Evolutionary conservation across 148 eudicot species (phyloP), one percentile per base, ranked within the genome.

Genomic region (Heliamphora exappendiculata): DNA sequence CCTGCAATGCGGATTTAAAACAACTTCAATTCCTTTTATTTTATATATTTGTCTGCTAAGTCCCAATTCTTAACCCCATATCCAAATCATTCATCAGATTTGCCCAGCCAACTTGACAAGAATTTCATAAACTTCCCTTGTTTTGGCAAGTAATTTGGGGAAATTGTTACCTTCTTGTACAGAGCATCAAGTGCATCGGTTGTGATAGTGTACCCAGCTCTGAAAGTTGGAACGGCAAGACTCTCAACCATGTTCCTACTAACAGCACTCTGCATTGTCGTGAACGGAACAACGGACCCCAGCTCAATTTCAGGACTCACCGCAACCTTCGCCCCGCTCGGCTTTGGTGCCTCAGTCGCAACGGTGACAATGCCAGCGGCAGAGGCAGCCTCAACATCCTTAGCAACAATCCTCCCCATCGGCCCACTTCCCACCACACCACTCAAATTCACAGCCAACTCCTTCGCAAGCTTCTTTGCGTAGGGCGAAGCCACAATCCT

Each of bases 401-500:
- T 95, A n/a, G 99, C 99, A 70, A 95, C 97, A 79, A 93, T 86
- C 75, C 99, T 89, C 59, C 99, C 99, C 74, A 81, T 83, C 2
- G 99, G 98, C 66, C 99, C 99, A 78, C 81, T 91, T 41, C 99
- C 99, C 9, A 87, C 87, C 50, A 95, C 82, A 14, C 76, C 82
- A 79, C 87, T 87, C 91, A 95, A 87, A 81, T 95, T 98, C 53
- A 95, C 88, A 67, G 88, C 85, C 78, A 93, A 85, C 33, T 95
- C 98, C 90, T 87, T 91, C 28, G 93, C 96, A 72, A 95, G 80
- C 65, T 92, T 95, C 92, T 95, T 95, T 39, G 99, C 99, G 55
- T 93, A 95, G 1, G 98, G 99, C 57, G 99, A 92, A 7, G 99
- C 99, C 76, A 95, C 97, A 63, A 95, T 87, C 82, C 99, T 93